phyloP scores from a whole-genome alignment of 257 asterid genomes.

The Scutellaria galericulata region DNA sequence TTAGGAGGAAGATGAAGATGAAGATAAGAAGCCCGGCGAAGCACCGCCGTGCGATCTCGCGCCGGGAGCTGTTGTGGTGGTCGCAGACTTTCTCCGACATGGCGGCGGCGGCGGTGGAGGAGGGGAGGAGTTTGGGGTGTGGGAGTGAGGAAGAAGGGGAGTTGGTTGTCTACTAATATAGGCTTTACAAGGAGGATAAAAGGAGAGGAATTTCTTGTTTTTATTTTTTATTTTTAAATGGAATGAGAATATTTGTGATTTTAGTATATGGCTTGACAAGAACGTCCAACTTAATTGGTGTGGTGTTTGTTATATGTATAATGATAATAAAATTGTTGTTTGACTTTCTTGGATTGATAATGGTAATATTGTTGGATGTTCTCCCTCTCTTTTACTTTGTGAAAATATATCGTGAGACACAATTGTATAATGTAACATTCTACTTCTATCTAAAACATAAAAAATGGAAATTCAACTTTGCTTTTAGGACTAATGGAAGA shows the following conservation, averaged over 20 bases:
- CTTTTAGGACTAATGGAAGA: too few relatives aligned
- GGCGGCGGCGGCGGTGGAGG: constrained; percentile 25
- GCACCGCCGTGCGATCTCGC: constrained; percentile 37
- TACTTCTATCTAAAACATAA: too few relatives aligned
- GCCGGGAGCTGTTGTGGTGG: constrained; percentile 57
- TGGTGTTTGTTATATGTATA: too few relatives aligned
- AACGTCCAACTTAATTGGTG: too few relatives aligned
- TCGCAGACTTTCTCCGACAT: constrained; percentile 67
- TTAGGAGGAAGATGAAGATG: constrained; percentile 53
- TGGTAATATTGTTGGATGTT: too few relatives aligned
- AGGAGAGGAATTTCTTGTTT: background rate
- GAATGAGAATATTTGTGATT: background rate
- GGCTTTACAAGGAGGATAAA: constrained; percentile 1
- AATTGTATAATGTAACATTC: too few relatives aligned
- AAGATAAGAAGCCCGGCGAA: constrained; percentile 41
- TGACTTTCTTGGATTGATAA: too few relatives aligned
- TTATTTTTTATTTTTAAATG: background rate
- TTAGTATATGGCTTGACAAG: background rate
- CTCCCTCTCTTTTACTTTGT: too few relatives aligned
- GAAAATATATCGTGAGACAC: too few relatives aligned
- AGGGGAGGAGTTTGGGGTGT: constrained; percentile 35
- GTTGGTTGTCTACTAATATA: constrained; percentile 14
- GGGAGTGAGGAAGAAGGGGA: constrained; percentile 9
- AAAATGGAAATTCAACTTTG: too few relatives aligned
- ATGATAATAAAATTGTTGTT: too few relatives aligned